Conservation (phyloP, 1,139 yeast species). For the Magnusiomyces sp. region DNA sequence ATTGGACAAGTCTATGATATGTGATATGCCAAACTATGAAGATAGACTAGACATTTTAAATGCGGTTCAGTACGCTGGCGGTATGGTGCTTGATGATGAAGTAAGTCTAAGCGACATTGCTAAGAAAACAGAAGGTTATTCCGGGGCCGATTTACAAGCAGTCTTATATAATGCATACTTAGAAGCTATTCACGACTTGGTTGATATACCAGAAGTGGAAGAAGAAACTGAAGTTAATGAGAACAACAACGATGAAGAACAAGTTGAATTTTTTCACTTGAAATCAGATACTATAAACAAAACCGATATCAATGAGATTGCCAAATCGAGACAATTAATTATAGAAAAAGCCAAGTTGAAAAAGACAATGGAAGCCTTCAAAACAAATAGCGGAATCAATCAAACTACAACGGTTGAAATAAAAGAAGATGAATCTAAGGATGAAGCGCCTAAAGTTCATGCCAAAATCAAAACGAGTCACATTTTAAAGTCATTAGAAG, state of each 20-base stretch:
- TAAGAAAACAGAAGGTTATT: constrained; percentile 57
- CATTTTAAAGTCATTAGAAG: constrained; percentile 54
- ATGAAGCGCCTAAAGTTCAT: constrained; percentile 6
- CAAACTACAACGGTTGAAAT: neutral
- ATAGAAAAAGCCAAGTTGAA: constrained; percentile 39
- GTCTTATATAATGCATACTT: constrained; percentile 85
- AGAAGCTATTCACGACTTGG: constrained; percentile 75
- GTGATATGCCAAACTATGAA: constrained; percentile 69
- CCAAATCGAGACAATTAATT: constrained; percentile 10
- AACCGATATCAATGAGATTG: constrained; percentile 6
- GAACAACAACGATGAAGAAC: constrained; percentile 28
- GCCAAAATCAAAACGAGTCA: constrained; percentile 46
- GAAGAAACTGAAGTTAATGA: constrained; percentile 14
- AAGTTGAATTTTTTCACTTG: constrained; percentile 14
- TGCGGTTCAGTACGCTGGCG: constrained; percentile 41
- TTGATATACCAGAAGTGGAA: constrained; percentile 33
- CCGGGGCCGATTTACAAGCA: constrained; percentile 96
- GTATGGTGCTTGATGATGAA: constrained; percentile 35
- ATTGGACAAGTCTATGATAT: constrained; percentile 81
- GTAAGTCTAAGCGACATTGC: constrained; percentile 50
- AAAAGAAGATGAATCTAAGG: neutral
- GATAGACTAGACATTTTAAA: constrained; percentile 69
- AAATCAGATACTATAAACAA: constrained; percentile 28
- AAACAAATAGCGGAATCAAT: constrained; percentile 1
- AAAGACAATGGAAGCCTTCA: constrained; percentile 41